Base-by-base conservation (phyloP, 805 yeast genomes). In the Barnettozyma pratensis region DNA sequence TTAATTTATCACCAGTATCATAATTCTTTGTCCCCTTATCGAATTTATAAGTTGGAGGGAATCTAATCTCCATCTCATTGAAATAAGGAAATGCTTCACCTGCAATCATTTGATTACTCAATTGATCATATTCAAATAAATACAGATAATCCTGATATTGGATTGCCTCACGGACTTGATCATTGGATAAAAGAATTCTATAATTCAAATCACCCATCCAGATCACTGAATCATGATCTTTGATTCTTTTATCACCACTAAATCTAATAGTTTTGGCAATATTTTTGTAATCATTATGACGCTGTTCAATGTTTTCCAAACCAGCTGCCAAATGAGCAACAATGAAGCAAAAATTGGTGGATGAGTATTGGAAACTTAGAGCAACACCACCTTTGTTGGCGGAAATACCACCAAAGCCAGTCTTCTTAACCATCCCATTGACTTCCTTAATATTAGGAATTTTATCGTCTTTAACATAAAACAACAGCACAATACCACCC, bases 131-230 rank as follows among this genome's bases (percentile, higher is more conserved):
- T 50, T 81, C 85, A 44, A 85, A 75, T 37, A 94, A 69, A 42
- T 71, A 72, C 6, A 64, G 71, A 54, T 70, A 78, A 9, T 83
- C 73, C 4, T 71, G 67, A 2, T 65, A 61, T n/a, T 66, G 69
- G 37, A 87, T 76, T n/a, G 72, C 55, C 38, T 68, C 64, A 53
- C 89, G 72, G 1, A 87, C 96, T 27, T 78, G 77, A 14, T 84
- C 92, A 54, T 87, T 85, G 0, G 83, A 75, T 56, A 87, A 68
- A 36, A 80, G 71, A 38, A 94, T 81, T 55, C 99, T 75, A 66
- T 84, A 94, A 63, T 94, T 94, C 66, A 95, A 83, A 66, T 94
- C 99, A 7, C 99, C 99, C 67, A 87, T 74, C 90, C 97, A 89
- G 12, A 94, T 78, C 12, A 91, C 75, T 25, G 82, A 80, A 59